Evolutionary conservation across 495 filamentous ascomycete genomes (phyloP).

Genomic region (Hapsidospora chrysogenum): DNA sequence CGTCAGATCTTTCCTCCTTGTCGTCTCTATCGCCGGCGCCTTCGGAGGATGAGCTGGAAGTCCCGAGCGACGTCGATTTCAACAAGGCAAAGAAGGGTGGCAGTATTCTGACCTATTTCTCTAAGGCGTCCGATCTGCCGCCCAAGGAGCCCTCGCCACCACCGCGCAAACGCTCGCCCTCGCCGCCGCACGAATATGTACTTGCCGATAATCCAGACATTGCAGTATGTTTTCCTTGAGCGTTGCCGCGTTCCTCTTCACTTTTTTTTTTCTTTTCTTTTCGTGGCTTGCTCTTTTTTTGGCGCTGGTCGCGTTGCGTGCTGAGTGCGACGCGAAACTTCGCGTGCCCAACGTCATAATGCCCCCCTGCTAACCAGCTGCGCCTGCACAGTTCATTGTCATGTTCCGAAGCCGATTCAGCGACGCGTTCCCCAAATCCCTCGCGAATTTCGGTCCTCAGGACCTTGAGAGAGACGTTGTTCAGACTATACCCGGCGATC

Average conservation of each 20-base stretch:
- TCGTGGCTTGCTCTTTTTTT: constrained; percentile 4
- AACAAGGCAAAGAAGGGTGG: constrained; percentile 5
- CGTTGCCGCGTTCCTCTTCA: neutral
- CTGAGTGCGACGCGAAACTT: constrained; percentile 16
- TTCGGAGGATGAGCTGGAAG: constrained; percentile 34
- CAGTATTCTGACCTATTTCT: constrained; percentile 44
- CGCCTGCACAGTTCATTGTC: constrained; percentile 72
- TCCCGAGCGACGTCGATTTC: constrained; percentile 19
- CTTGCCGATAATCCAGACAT: constrained; percentile 78
- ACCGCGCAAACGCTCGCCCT: constrained; percentile 57
- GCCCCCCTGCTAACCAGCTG: constrained; percentile 13
- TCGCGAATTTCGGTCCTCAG: constrained; percentile 81
- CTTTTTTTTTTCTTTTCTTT: neutral
- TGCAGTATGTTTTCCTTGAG: constrained; percentile 44
- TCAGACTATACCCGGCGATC: constrained; percentile 61
- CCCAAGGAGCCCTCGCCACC: constrained; percentile 40
- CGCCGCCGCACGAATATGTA: constrained; percentile 78
- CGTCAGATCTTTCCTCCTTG: constrained; percentile 36
- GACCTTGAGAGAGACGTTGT: constrained; percentile 80
- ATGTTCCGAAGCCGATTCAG: constrained; percentile 92
- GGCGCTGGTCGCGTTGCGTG: constrained; percentile 12
- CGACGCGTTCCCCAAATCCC: constrained; percentile 71
- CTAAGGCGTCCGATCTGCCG: constrained; percentile 26
- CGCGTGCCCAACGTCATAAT: constrained; percentile 12
- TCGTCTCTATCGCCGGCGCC: constrained; percentile 35